Evolutionary conservation across 805 yeast species (phyloP), one percentile per base, ranked within the genome.

Genomic region (Lachancea quebecensis): DNA sequence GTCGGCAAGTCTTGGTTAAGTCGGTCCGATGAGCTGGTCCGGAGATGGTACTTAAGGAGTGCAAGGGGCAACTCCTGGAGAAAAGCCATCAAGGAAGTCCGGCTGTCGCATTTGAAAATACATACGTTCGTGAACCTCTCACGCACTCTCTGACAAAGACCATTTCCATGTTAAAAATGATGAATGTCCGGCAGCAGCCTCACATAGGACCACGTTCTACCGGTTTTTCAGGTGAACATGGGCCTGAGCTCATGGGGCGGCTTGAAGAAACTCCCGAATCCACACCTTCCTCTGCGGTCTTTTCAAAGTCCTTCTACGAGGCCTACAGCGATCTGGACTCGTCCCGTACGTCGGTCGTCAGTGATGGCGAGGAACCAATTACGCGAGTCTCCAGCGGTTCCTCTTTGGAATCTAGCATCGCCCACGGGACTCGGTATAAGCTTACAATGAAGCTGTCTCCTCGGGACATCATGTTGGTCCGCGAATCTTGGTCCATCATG

Each of bases 401-500:
- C 9, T 49, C 57, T 17, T 36, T 46, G 27, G 38, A 47, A 21
- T 50, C 56, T 10, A 50, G 48, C 31, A 49, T 54, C 28, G 27
- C 46, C 12, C 53, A 52, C 15, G 53, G 53, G 6, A 38, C 49
- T 9, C 50, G 56, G 37, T 58, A 53, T 47, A 59, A 59, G 42
- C 53, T 65, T 11, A 54, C 55, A 10, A 50, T 66, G 29, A 54
- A 55, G 29, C 57, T 69, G 39, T 57, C 60, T 2, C 41, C 54
- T 1, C 51, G 62, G 10, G 73, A 70, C 48, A 58, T 57, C 9
- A 53, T 54, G 17, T 50, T 68, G 12, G 50, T 70, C 1, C 56
- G 68, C 41, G 55, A 55, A 4, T 60, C 72, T 2, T 70, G 73
- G 74, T 49, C 54, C 16, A 60, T 65, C 47, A 65, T 69, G 63